phyloP scores from a whole-genome alignment of 2,329 filamentous ascomycete genomes.

The Tolypocladium pustulatum region DNA sequence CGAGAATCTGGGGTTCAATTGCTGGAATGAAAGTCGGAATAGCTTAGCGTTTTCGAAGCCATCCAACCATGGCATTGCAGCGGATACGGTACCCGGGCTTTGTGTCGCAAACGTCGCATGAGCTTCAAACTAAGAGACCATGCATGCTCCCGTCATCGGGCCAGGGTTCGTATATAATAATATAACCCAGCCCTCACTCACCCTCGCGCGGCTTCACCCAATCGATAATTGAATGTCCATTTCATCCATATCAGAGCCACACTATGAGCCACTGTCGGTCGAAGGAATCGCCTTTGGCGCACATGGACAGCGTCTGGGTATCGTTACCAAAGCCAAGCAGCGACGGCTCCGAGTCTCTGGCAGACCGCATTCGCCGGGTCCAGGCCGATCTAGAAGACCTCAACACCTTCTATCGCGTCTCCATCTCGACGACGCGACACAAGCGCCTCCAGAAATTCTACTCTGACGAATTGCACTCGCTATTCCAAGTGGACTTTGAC shows the following conservation, averaged over 20 bases:
- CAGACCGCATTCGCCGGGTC: constrained; percentile 32
- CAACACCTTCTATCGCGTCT: constrained; percentile 36
- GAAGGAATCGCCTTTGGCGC: neutral
- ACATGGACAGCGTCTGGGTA: constrained; percentile 9
- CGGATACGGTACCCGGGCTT: neutral
- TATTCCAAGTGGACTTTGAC: constrained; percentile 15
- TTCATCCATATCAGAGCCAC: neutral
- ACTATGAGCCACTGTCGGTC: neutral
- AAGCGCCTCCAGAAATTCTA: constrained; percentile 29
- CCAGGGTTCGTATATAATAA: neutral
- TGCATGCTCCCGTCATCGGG: neutral
- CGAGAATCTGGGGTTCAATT: too few species aligned
- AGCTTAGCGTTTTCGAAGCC: too few species aligned
- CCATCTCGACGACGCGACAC: constrained; percentile 29
- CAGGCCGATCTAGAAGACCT: constrained; percentile 35
- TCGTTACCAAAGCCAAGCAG: constrained; percentile 3
- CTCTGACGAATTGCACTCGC: constrained; percentile 24
- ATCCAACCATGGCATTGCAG: neutral
- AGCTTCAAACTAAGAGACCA: neutral
- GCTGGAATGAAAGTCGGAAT: too few species aligned
- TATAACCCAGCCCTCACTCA: neutral
- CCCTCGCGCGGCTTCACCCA: neutral
- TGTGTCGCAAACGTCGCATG: neutral
- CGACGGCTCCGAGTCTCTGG: constrained; percentile 19
- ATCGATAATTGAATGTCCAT: neutral